Evolutionary conservation across 805 yeast species (phyloP), one percentile per base, ranked within the genome.

Genomic region (Cyberlindnera lachancei): DNA sequence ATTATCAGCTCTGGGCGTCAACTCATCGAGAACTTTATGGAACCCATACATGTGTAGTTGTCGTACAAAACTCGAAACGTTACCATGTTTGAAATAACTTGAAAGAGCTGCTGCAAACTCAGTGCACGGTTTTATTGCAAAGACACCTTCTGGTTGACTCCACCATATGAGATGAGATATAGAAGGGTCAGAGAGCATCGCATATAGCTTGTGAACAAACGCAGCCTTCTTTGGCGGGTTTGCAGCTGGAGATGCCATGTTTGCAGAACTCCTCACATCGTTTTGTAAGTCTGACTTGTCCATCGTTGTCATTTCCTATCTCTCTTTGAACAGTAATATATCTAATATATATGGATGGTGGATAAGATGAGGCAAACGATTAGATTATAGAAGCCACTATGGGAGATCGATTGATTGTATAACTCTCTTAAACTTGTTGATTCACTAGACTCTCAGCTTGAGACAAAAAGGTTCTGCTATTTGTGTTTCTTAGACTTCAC

Each of bases 41-140:
- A 88, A 87, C 2, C 96, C 96, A 55, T 87, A 87, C 96, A 88
- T 90, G 63, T 90, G 95, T 28, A 88, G 64, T 58, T 90, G 96
- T 29, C 96, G 73, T 22, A 90, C 95, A 62, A 90, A 90, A 38
- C 90, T 78, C 16, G 95, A 86, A 18, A 88, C 86, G 52, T 90
- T 90, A 4, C 94, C 94, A 60, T 88, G 96, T 55, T 90, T 90
- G 66, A 90, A 88, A 55, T 83, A 87, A 29, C 67, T 66, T n/a
- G 81, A 75, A 30, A 81, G 52, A 1, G 73, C 71, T 24, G 62
- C 59, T 9, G 80, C 73, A 52, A 78, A 78, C 40, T 75, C 80
- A 18, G 73, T 63, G 13, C 77, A 75, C 0, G 85, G 84, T 27
- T 66, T 63, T n/a, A 78, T 50, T 1, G 80, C 78, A 60, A 78